Evolutionary conservation across 208 protist genomes (phyloP).

Genomic region (Acanthamoeba healyi): DNA sequence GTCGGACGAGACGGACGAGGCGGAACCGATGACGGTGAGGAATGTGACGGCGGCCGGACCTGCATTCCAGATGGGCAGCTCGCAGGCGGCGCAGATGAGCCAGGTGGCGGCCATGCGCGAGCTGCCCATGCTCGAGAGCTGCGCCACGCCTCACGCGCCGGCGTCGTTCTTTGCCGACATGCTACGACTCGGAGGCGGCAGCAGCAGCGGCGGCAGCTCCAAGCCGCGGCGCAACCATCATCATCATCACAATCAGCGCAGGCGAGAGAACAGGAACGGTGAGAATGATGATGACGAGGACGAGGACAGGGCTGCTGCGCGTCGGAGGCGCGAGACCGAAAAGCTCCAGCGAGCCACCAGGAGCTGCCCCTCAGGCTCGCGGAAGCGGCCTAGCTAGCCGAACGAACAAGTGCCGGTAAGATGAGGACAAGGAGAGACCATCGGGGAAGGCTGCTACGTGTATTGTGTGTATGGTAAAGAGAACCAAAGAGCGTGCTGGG

Average conservation of each 20-base stretch:
- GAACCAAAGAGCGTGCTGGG: no score
- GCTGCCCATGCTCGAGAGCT: neutral
- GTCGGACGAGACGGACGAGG: neutral
- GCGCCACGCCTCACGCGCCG: neutral
- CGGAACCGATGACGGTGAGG: neutral
- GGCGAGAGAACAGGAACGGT: no score
- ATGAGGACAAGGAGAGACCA: no score
- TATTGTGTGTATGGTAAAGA: no score
- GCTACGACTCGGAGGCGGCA: neutral
- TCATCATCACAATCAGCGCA: no score
- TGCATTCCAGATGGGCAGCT: neutral
- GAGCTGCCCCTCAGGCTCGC: neutral
- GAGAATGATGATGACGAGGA: neutral
- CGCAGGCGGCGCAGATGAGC: neutral
- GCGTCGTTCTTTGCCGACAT: conserved; percentile 28
- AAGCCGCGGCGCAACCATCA: neutral
- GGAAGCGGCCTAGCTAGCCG: neutral
- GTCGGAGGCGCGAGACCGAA: no score
- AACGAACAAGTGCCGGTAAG: no score
- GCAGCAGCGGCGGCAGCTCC: neutral
- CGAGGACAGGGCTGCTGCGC: neutral
- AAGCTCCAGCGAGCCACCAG: neutral
- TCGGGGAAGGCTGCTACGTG: no score
- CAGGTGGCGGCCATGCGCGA: neutral
- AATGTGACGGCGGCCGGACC: no score